These are phyloP conservation scores for Alternaria ethzedia DNA, from an alignment of 2,329 filamentous ascomycete genomes.

Conservation along the genomic window DNA sequence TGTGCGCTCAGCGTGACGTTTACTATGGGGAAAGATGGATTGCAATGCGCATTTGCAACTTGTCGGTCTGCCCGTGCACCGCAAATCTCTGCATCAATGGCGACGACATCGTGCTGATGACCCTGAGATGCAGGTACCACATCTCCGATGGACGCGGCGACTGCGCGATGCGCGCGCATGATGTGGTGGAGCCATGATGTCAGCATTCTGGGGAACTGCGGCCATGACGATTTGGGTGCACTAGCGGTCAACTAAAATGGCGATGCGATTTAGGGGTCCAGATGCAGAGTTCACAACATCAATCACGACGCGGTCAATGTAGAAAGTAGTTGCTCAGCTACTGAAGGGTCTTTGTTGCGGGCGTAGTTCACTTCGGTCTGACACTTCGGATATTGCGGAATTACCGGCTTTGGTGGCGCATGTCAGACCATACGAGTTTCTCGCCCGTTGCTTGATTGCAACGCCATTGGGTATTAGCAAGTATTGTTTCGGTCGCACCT, in stretches of 20 bases:
- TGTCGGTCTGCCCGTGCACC: background rate
- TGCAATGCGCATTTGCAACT: background rate
- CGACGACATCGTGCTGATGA: slow-evolving; percentile 6
- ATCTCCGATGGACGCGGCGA: slow-evolving; percentile 12
- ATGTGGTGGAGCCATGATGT: slow-evolving; percentile 17
- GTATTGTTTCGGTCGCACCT: background rate
- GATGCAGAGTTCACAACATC: background rate
- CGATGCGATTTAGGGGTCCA: background rate
- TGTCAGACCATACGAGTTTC: background rate
- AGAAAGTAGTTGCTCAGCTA: background rate
- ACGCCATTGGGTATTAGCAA: background rate
- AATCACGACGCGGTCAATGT: background rate
- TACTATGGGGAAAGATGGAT: slow-evolving; percentile 5
- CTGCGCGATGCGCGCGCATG: slow-evolving; percentile 4
- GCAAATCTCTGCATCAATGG: slow-evolving; percentile 10
- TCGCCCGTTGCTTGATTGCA: background rate
- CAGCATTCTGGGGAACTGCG: slow-evolving; percentile 7
- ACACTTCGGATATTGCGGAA: background rate
- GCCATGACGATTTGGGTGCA: background rate
- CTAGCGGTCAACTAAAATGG: background rate
- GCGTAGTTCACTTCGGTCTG: background rate
- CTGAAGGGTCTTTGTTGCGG: too few relatives aligned
- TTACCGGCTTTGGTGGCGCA: background rate
- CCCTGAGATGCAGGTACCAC: slow-evolving; percentile 9
- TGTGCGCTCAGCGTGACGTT: slow-evolving; percentile 3